Conservation (phyloP, 768 basidiomycete species). For the Collybia sp. region DNA sequence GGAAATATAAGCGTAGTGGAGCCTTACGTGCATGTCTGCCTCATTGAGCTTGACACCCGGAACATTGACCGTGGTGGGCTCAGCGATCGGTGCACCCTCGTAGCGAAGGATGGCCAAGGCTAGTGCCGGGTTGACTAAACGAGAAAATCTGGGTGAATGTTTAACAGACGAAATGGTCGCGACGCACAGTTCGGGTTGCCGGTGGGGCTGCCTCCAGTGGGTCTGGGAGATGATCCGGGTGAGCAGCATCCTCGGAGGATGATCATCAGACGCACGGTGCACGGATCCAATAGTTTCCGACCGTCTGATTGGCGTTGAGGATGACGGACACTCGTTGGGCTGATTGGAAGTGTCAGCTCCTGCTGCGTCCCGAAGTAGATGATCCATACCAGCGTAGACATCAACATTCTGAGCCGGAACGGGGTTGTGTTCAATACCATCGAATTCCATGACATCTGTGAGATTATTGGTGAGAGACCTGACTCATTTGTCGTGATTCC, state of each 20-base stretch:
- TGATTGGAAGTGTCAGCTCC: background rate
- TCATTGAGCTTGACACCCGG: conserved; percentile 12
- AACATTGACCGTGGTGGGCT: conserved; percentile 18
- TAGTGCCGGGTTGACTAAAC: conserved; percentile 13
- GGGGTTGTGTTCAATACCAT: conserved; percentile 26
- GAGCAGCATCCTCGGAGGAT: no score
- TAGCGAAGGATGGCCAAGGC: conserved; percentile 28
- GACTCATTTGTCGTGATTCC: no score
- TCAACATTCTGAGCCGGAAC: conserved; percentile 32
- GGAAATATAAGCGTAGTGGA: conserved; percentile 27
- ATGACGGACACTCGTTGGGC: conserved; percentile 29
- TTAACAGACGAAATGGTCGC: background rate
- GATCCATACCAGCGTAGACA: conserved; percentile 29
- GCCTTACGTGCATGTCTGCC: conserved; percentile 17
- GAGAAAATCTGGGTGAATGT: background rate
- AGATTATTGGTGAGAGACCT: no score
- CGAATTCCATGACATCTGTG: conserved; percentile 34
- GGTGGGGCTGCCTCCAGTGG: conserved; percentile 7
- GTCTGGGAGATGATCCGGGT: no score
- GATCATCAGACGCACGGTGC: conserved; percentile 1
- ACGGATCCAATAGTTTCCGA: conserved; percentile 38
- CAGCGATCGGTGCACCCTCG: conserved; percentile 17
- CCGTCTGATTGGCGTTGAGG: conserved; percentile 30
- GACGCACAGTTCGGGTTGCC: conserved; percentile 17
- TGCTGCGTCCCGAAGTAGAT: background rate